Base-by-base conservation (phyloP, 768 basidiomycete species). In the Harrya chromipes region DNA sequence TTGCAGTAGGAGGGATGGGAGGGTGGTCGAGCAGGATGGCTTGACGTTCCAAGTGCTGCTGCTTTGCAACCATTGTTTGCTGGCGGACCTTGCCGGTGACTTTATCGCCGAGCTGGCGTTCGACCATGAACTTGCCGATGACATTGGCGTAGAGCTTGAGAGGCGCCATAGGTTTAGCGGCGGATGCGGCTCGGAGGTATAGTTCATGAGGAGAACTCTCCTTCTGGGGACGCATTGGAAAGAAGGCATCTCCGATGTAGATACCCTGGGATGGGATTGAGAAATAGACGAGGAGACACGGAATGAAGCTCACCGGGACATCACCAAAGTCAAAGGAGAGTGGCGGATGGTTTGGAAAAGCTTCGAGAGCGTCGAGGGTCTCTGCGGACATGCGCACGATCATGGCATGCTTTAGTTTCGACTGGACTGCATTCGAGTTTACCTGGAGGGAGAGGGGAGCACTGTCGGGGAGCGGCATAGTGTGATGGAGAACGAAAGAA, bases 61-160 rank as follows among this genome's bases (percentile, higher is more conserved):
- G 70, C 75, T 71, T 75, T 60, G 68, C 76, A 69, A 50, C 69
- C 75, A 60, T 73, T 61, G 55, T 70, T 53, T 44, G 78, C 72
- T 54, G 71, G 71, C 70, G 81, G 65, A 69, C 76, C 64, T 60
- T 79, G 65, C 58, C 73, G 49, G 58, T 72, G 50, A 72, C 65
- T 35, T 64, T 71, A 38, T 67, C 60, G 56, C 71, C 78, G 31
- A 87, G 74, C 58, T 87, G 76, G 42, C 79, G 80, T 43, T 83
- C 81, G 44, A 90, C 81, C 31, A 71, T 74, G 62, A 87, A 80
- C 65, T 84, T 88, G 33, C 86, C 86, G n/a, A 79, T 73, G 38
- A 91, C 80, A 57, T 81, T 83, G 53, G 85, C 88, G 56, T 84
- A 79, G 17, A 86, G 78, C 64, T 86, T 88, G 56, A 90, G 77